Percentiles rank a stretch among this genome's conserved stretches.
These are phyloP conservation scores for Trichoderma oligosporum DNA, from an alignment of 2,329 filamentous ascomycete species.

Conservation along the genomic window DNA sequence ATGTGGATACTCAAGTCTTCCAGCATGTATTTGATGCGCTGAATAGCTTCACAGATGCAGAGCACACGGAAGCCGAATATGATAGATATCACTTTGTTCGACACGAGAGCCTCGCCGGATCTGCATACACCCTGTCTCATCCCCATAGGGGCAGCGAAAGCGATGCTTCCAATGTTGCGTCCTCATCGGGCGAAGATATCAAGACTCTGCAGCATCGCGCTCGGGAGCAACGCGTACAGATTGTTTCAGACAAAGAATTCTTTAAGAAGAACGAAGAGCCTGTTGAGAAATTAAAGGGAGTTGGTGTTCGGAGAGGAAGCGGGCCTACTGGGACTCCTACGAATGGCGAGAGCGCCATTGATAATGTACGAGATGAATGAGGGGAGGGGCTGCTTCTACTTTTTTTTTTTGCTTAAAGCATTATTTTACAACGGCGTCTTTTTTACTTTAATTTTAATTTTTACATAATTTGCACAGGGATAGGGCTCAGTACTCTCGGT, in stretches of 20 bases:
- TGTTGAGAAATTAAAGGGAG: slow-evolving; percentile 30
- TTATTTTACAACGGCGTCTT: neutral
- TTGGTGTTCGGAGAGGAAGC: slow-evolving; percentile 25
- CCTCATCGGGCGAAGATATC: slow-evolving; percentile 21
- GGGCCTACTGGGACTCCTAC: neutral
- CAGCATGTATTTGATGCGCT: slow-evolving; percentile 88
- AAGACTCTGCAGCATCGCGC: slow-evolving; percentile 22
- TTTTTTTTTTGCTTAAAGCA: neutral
- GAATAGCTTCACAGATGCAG: slow-evolving; percentile 61
- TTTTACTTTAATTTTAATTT: neutral
- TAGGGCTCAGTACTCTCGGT: neutral
- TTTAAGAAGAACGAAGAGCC: slow-evolving; percentile 15
- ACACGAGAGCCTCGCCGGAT: slow-evolving; percentile 47
- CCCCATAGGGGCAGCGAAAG: slow-evolving; percentile 35
- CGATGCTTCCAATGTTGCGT: slow-evolving; percentile 33
- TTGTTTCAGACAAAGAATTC: neutral
- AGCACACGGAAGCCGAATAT: slow-evolving; percentile 58
- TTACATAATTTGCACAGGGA: neutral
- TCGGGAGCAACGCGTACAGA: neutral
- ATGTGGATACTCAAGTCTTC: slow-evolving; percentile 81
- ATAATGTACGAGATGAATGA: slow-evolving; percentile 16
- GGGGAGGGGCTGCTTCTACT: neutral
- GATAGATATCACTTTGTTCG: slow-evolving; percentile 53
- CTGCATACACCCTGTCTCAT: slow-evolving; percentile 28
- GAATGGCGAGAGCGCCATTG: neutral